Base-by-base conservation (phyloP, 257 asterid genomes). In the Solanum virginianum region DNA sequence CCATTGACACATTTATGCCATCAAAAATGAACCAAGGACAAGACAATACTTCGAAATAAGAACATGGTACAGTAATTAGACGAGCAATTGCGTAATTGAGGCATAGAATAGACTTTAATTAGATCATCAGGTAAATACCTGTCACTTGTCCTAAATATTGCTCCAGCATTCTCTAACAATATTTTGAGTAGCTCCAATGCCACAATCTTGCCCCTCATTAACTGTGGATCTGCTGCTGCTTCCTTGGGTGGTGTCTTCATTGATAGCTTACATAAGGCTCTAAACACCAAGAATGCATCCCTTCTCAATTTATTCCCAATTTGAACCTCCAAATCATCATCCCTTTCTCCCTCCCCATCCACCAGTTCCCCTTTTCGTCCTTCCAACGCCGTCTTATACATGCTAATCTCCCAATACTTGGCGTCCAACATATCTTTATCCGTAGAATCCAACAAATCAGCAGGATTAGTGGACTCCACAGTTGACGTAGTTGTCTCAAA, bases 351-450 rank as follows among this genome's bases (percentile, higher is more conserved):
- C 81, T 95, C 99, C 65, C 97, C 97, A 18, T 97, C 98, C 17
- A 91, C 96, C 90, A 97, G 89, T 89, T 97, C 99, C 82, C 97
- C 99, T 91, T 95, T 97, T 92, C 99, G 86, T 80, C 99, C 99
- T 89, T 95, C 99, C 85, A 97, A 86, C 1, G 99, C 99, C 5
- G 98, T 93, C 91, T 97, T 97, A 86, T 97, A 97, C 99, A 97
- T 95, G 87, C 99, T 94, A 86, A 97, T 95, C 94, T 97, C 99
- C 99, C 99, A 97, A 86, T 95, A 95, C 91, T 97, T 97, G 0
- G 99, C 99, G 71, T 97, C 99, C 92, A 97, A 87, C 99, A 97
- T 97, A 90, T 97, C 99, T 93, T 93, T 97, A 90, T 97, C 99
- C 2, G 97, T 97, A 0, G 99, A 97, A 86, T 95, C 99, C 94